Evolutionary conservation across 2,329 filamentous ascomycete species (phyloP), one percentile per base, ranked within the genome.

Genomic region (Microcyclospora tardicrescens): DNA sequence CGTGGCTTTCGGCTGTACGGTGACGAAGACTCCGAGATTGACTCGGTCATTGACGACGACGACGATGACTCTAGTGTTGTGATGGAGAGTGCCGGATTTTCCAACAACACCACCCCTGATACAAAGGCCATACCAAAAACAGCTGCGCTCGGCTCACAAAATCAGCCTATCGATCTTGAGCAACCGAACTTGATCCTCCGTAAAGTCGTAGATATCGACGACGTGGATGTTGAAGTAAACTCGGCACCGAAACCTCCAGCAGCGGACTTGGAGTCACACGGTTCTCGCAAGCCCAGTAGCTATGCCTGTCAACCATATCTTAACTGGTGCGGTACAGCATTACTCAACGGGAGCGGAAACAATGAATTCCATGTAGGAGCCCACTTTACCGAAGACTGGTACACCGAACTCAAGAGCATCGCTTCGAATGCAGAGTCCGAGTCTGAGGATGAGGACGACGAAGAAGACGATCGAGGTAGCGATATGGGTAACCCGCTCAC

Each of bases 71-170:
- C 48, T 9, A 14, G 38, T 10, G 16, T 38, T 47, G 41, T 40
- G 31, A 43, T 10, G 14, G 32, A 11, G 39, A 45, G 16, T 28
- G 34, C 15, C 34, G 44, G 10, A 6, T 49, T 46, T 9, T 57
- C 54, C 6, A 52, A 51, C 6, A 39, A 53, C 24, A 55, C 53
- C 10, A 54, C 53, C 2, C 54, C 52, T 3, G 52, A 56, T 35
- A 42, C 50, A 33, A 49, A 45, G 39, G 39, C 44, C 33, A 45
- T 39, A 33, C 35, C 45, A 3, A 24, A 24, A 24, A 24, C 19
- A 24, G 19, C 19, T 24, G 8, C 19, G 19, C 19, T 24, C 19
- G 52, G 47, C 16, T 44, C 47, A 10, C 50, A 52, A 33, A 13
- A 46, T 16, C 39, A 46, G 36, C 50, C 52, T 10, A 53, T 51